Percentiles rank a stretch among this genome's conserved stretches.
phyloP scores from a whole-genome alignment of 768 basidiomycete species.

The Vishniacozyma victoriae region DNA sequence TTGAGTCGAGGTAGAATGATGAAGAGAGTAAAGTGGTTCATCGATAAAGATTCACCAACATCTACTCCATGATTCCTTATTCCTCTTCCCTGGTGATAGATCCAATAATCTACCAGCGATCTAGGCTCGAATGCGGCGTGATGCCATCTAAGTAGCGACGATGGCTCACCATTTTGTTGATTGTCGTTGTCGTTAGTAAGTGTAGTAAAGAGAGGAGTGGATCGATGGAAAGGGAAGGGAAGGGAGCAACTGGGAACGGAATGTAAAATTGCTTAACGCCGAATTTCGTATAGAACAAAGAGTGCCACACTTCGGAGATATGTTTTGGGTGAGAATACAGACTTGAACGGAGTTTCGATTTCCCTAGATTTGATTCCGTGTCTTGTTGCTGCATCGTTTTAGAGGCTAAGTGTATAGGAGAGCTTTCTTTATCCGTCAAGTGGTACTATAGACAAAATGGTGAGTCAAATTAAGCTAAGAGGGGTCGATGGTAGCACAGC shows the following conservation, averaged over 20 bases:
- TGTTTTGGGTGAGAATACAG: neutral
- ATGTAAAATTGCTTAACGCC: conserved; percentile 9
- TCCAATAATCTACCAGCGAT: too few species aligned
- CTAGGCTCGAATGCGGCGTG: too few species aligned
- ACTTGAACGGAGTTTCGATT: conserved; percentile 2
- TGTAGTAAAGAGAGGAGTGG: conserved; percentile 1
- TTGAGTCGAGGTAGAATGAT: neutral
- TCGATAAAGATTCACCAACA: too few species aligned
- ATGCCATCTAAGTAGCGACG: neutral
- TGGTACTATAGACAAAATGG: too few species aligned
- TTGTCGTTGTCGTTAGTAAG: conserved; percentile 8
- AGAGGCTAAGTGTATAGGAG: neutral
- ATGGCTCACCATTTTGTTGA: conserved; percentile 35
- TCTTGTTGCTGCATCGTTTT: neutral
- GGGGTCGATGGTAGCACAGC: too few species aligned
- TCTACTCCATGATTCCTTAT: too few species aligned
- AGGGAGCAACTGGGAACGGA: too few species aligned
- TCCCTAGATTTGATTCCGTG: too few species aligned
- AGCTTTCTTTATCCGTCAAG: neutral
- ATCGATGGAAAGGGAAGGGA: too few species aligned
- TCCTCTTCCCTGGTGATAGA: too few species aligned
- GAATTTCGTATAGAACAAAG: neutral
- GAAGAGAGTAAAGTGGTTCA: too few species aligned
- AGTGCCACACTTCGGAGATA: conserved; percentile 7
- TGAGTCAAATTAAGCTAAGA: too few species aligned